These are phyloP conservation scores for Penicillium glabrum DNA, from an alignment of 2,329 filamentous ascomycete genomes.

Conservation along the genomic window DNA sequence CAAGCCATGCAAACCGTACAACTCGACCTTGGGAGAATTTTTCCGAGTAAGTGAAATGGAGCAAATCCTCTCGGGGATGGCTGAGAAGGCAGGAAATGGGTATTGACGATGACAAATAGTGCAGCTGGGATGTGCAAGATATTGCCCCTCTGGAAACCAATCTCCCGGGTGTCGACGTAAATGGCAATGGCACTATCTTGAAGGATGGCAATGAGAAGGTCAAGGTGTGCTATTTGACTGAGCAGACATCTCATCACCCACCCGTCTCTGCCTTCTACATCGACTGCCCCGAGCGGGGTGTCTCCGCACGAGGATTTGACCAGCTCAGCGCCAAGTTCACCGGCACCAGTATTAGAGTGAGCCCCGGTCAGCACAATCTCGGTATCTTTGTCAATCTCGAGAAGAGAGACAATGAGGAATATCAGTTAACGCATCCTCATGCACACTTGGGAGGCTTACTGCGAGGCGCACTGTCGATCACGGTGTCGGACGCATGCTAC, in stretches of 20 bases:
- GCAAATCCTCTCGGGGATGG: not conserved
- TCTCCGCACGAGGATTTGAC: constrained; percentile 86
- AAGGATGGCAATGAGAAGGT: constrained; percentile 52
- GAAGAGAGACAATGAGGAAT: constrained; percentile 79
- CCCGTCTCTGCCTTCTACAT: constrained; percentile 96
- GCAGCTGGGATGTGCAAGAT: constrained; percentile 92
- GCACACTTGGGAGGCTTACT: constrained; percentile 87
- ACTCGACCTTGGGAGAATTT: constrained; percentile 94
- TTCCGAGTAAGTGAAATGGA: constrained; percentile 68
- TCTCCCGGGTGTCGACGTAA: constrained; percentile 31
- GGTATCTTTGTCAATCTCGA: constrained; percentile 92
- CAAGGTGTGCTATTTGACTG: constrained; percentile 89
- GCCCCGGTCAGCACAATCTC: constrained; percentile 87
- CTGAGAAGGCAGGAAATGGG: not conserved
- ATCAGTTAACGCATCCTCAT: constrained; percentile 92
- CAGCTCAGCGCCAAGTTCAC: constrained; percentile 98
- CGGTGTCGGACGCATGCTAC: constrained; percentile 85
- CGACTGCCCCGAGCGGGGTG: constrained; percentile 85
- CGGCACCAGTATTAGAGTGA: constrained; percentile 87
- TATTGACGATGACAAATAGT: constrained; percentile 57
- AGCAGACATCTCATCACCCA: constrained; percentile 97
- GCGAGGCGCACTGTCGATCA: constrained; percentile 82
- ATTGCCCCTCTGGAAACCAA: constrained; percentile 64
- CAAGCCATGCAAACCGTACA: constrained; percentile 98
- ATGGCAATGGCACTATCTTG: constrained; percentile 32